Conservation (phyloP, 352 stramenopile genomes). For the Globisporangium perplexum region DNA sequence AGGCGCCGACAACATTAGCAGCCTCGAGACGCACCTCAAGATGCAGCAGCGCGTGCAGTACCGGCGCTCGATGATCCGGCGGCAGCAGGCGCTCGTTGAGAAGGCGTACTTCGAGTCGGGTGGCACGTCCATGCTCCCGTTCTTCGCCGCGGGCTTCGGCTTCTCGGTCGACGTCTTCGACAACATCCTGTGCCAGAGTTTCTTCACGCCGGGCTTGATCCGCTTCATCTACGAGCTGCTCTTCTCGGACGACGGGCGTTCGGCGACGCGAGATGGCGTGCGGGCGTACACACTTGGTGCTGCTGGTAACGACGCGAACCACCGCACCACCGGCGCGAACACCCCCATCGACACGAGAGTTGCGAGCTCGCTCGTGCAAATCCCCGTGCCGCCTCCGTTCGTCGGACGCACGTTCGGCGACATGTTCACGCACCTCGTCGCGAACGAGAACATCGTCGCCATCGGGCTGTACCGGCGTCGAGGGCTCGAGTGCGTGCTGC, state of each 20-base stretch:
- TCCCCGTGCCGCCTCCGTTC: conserved; percentile 37
- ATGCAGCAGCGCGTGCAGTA: conserved; percentile 34
- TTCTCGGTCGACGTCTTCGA: conserved; percentile 66
- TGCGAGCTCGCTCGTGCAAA: conserved; percentile 49
- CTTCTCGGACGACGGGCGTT: conserved; percentile 46
- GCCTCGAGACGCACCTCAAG: conserved; percentile 29
- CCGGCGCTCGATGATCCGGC: conserved; percentile 30
- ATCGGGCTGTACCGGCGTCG: conserved; percentile 49
- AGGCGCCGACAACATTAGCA: conserved; percentile 18
- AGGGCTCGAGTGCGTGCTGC: conserved; percentile 28
- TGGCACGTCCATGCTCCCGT: conserved; percentile 37
- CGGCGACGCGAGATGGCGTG: conserved; percentile 3
- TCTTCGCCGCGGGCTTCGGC: conserved; percentile 59
- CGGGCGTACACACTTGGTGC: background rate
- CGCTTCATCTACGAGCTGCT: conserved; percentile 62
- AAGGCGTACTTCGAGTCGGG: conserved; percentile 37
- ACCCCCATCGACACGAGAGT: conserved; percentile 8
- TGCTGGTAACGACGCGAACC: background rate
- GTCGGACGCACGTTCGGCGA: conserved; percentile 41
- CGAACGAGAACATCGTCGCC: conserved; percentile 35
- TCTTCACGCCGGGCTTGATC: conserved; percentile 55
- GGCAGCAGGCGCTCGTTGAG: conserved; percentile 35
- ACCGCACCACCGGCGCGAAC: background rate
- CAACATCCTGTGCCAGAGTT: conserved; percentile 70
- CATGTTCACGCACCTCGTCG: conserved; percentile 42